Evolutionary conservation across 306 rosid species (phyloP), one percentile per base, ranked within the genome.

Genomic region (Corylus avellana): DNA sequence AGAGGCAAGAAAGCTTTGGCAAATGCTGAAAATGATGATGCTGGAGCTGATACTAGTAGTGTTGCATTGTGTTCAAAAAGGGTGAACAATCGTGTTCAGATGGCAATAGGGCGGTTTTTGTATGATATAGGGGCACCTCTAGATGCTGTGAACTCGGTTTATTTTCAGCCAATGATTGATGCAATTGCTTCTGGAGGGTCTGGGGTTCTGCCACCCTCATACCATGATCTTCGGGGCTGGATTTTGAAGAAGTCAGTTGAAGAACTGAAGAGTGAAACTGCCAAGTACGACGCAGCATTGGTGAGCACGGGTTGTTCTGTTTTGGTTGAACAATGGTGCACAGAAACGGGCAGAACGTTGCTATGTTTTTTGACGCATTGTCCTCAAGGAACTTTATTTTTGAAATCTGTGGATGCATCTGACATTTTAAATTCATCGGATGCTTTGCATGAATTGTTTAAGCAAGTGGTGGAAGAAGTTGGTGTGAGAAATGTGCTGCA

Each of bases 61-160:
- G 84, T 46, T 58, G 81, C 44, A 66, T 13, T 80, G 47, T 76
- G 66, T 80, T 87, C 81, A 80, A 80, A 69, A 76, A 83, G 84
- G 47, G 77, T 77, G 69, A 87, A 86, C 73, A 83, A 70, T 70
- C 86, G 66, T 74, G 81, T 92, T 77, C 85, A 84, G 70, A 82
- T 91, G 97, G 98, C 97, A 6, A 86, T 94, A 77, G 98, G 94
- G 50, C 72, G 93, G 85, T 94, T 94, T 86, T 85, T 94, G 79
- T 94, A 83, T 80, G 98, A 91, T 78, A 85, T 94, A 76, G 98
- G 98, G 74, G 97, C 97, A 7, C 88, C 91, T 87, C 77, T 79
- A 32, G 94, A 92, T 79, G 97, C 94, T 9, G 97, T 88, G 79
- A 89, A 92, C 84, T 94, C 94, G 0, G 82, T 88, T 73, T 91